phyloP scores from a whole-genome alignment of 2,329 filamentous ascomycete genomes.

The Seiridium unicorne region DNA sequence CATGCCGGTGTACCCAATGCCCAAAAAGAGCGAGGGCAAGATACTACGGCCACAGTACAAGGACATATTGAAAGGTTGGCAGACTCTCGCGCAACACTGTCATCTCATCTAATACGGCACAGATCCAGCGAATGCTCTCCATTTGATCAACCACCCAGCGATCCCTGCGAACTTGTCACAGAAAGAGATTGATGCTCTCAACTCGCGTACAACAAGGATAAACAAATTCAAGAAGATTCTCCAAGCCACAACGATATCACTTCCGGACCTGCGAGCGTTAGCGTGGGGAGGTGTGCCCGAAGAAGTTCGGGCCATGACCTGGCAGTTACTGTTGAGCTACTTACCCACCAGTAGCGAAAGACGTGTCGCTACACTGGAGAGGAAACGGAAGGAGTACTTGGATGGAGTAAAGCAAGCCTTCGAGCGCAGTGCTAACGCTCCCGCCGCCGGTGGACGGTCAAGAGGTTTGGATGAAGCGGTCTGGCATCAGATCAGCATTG shows the following conservation, averaged over 20 bases:
- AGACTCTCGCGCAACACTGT: not conserved
- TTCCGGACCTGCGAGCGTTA: constrained; percentile 77
- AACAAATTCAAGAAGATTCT: constrained; percentile 98
- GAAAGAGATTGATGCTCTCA: constrained; percentile 84
- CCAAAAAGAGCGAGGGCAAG: constrained; percentile 90
- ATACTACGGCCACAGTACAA: constrained; percentile 97
- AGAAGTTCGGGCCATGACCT: constrained; percentile 98
- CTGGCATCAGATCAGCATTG: constrained; percentile 99
- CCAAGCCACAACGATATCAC: constrained; percentile 84
- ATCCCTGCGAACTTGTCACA: constrained; percentile 70
- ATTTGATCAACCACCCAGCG: constrained; percentile 86
- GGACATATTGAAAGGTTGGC: constrained; percentile 75
- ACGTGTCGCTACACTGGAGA: constrained; percentile 82
- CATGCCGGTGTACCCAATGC: constrained; percentile 77
- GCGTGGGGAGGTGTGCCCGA: constrained; percentile 95
- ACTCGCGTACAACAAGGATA: constrained; percentile 85
- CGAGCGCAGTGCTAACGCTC: constrained; percentile 57
- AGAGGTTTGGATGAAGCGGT: constrained; percentile 90
- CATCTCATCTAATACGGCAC: not conserved
- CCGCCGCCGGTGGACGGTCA: constrained; percentile 41
- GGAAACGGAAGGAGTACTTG: constrained; percentile 94
- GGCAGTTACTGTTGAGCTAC: constrained; percentile 93
- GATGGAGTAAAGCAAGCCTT: constrained; percentile 81
- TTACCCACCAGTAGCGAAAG: constrained; percentile 95
- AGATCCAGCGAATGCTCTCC: constrained; percentile 88